These are phyloP conservation scores for Hymenoscyphus infarciens DNA, from an alignment of 2,329 filamentous ascomycete species.

Conservation along the genomic window DNA sequence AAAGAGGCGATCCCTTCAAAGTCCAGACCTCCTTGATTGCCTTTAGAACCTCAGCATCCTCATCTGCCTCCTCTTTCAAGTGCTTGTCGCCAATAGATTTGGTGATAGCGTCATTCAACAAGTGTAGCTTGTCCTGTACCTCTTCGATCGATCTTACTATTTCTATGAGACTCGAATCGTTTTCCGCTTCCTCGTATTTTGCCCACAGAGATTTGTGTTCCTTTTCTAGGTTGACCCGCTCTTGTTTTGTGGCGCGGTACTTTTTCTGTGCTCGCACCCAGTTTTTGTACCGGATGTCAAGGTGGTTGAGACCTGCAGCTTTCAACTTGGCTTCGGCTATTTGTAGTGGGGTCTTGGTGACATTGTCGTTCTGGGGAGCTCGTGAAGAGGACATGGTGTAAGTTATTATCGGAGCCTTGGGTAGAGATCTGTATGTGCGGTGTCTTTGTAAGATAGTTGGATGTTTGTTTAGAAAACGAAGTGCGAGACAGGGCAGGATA, in stretches of 20 bases:
- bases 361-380: neutral
- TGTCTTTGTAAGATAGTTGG: no score
- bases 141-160: no score
- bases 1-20: neutral
- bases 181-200: neutral
- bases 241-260: neutral
- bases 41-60: neutral
- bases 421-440: no score
- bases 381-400: neutral
- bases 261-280: neutral
- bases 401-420: neutral
- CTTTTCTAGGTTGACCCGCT: neutral
- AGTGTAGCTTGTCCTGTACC: no score
- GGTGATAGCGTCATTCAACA: no score
- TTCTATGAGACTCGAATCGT: no score
- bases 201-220: neutral
- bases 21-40: neutral
- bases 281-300: neutral
- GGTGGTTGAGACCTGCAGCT: neutral
- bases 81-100: neutral
- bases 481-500: no score
- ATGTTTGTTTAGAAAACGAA: no score
- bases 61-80: neutral
- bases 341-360: neutral
- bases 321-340: neutral